These are phyloP conservation scores for Westerdykella ornata DNA, from an alignment of 2,329 filamentous ascomycete genomes.

Conservation along the genomic window DNA sequence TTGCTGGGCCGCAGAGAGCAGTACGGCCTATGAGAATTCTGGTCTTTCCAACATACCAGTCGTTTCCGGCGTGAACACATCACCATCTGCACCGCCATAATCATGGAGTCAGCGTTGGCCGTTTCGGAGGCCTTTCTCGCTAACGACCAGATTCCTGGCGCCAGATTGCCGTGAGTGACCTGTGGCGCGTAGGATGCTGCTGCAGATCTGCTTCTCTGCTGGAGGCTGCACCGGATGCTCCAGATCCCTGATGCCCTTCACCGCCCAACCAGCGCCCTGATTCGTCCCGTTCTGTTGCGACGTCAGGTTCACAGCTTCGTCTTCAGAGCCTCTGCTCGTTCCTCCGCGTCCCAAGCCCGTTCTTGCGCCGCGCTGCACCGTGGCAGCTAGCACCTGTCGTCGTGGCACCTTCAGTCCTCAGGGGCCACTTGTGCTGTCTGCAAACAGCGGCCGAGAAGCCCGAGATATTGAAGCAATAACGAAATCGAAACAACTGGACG, in stretches of 20 bases:
- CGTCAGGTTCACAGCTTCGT: slow-evolving; percentile 8
- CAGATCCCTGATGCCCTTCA: slow-evolving; percentile 37
- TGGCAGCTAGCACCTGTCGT: slow-evolving; percentile 4
- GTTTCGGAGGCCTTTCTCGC: slow-evolving; percentile 27
- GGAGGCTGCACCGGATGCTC: slow-evolving; percentile 11
- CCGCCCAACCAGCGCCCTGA: slow-evolving; percentile 26
- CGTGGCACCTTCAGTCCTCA: neutral
- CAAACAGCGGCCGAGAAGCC: slow-evolving; percentile 11
- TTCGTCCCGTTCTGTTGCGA: slow-evolving; percentile 26
- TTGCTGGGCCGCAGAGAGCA: too few species aligned
- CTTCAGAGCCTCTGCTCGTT: slow-evolving; percentile 14
- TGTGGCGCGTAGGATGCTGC: slow-evolving; percentile 26
- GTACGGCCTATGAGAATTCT: neutral
- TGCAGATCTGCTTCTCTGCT: slow-evolving; percentile 37
- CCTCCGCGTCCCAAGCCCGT: slow-evolving; percentile 18
- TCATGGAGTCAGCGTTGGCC: slow-evolving; percentile 31
- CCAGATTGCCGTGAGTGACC: slow-evolving; percentile 33
- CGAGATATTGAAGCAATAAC: slow-evolving; percentile 22
- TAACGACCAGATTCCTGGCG: slow-evolving; percentile 28
- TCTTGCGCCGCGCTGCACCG: slow-evolving; percentile 24
- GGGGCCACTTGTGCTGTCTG: neutral
- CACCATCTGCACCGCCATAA: slow-evolving; percentile 32
- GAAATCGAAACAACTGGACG: slow-evolving; percentile 15
- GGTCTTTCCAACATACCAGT: slow-evolving; percentile 7
- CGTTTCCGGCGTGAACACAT: slow-evolving; percentile 29